Percentiles rank a stretch among this genome's conserved stretches.
Conservation (phyloP, 202 grass and related monocot genomes). For the Elaeis oleifera region DNA sequence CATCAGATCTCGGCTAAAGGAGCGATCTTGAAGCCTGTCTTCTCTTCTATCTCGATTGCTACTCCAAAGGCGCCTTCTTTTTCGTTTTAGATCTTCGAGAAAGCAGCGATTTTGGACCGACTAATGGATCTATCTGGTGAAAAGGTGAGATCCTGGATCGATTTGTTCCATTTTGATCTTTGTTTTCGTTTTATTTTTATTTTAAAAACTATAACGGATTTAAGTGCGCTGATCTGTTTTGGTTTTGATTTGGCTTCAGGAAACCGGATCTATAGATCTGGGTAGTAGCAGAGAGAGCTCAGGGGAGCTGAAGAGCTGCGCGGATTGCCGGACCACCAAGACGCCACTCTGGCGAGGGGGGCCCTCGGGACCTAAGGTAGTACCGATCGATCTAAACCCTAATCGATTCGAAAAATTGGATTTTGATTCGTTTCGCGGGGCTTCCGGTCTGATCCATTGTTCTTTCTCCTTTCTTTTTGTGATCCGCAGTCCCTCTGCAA, state of each 20-base stretch:
- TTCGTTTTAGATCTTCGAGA: no score
- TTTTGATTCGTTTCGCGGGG: no score
- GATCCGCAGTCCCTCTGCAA: constrained; percentile 17
- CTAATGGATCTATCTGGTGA: no score
- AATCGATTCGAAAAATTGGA: no score
- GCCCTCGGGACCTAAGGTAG: constrained; percentile 21
- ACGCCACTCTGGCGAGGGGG: constrained; percentile 26
- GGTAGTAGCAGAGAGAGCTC: neutral
- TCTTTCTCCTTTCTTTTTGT: no score
- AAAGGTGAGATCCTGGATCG: no score
- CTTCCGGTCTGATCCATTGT: neutral
- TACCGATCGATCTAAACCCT: neutral
- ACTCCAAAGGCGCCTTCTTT: no score
- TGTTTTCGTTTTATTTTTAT: neutral
- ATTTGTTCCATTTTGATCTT: neutral
- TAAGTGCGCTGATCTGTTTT: neutral
- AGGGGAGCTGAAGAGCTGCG: constrained; percentile 15
- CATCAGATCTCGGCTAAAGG: no score
- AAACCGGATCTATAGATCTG: constrained; percentile 1
- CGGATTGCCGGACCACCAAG: constrained; percentile 17
- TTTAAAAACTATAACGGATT: no score
- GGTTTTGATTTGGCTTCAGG: constrained; percentile 11
- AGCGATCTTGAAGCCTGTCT: no score
- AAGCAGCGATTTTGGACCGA: no score
- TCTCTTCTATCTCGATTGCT: no score